A percentile compares a stretch with the other conserved stretches of the same genome.
phyloP scores from a whole-genome alignment of 2,329 filamentous ascomycete genomes.

The Fusarium sp. region DNA sequence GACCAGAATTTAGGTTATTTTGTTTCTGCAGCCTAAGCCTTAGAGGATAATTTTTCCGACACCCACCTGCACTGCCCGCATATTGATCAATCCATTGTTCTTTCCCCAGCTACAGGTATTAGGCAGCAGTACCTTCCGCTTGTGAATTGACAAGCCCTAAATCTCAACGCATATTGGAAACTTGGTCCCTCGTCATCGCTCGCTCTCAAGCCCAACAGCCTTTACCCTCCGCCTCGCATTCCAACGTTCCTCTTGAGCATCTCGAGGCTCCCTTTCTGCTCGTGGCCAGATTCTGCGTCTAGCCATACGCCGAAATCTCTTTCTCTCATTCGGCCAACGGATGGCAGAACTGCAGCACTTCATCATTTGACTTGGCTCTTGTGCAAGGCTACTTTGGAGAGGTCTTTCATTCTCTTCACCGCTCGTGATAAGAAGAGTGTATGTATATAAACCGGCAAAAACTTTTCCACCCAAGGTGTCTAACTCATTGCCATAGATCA shows the following conservation, averaged over 20 bases:
- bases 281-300: no score
- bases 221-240: background rate
- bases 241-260: background rate
- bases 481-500: no score
- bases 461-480: no score
- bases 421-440: background rate
- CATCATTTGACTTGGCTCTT: background rate
- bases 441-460: no score
- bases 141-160: background rate
- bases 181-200: no score
- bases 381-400: background rate
- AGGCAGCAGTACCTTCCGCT: background rate
- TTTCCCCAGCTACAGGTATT: background rate
- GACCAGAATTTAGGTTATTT: background rate
- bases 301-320: no score
- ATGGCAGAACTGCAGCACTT: background rate
- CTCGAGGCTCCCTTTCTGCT: background rate
- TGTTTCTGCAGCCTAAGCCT: background rate
- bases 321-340: background rate
- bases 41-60: background rate
- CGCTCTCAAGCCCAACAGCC: rapidly evolving
- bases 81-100: background rate
- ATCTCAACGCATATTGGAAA: no score
- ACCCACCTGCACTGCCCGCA: background rate
- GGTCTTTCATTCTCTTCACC: background rate